Conservation (phyloP, 2,329 filamentous ascomycete species). For the Leptographium lundbergii region DNA sequence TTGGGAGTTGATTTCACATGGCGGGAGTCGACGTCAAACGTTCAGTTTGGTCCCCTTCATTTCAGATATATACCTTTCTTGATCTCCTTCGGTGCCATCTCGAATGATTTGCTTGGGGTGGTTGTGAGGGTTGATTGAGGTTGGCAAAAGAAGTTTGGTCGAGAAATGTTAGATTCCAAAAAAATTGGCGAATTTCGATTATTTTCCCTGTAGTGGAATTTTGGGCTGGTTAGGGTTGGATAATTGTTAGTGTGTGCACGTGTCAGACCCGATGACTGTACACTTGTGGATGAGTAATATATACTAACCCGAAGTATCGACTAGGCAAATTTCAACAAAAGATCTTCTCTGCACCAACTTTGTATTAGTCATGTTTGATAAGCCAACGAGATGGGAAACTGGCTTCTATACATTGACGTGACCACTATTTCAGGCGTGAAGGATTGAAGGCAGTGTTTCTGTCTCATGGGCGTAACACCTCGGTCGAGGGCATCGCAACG, state of each 20-base stretch:
- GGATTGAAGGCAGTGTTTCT: neutral
- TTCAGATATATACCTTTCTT: conserved; percentile 25
- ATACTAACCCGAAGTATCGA: neutral
- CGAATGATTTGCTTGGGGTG: conserved; percentile 14
- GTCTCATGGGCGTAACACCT: neutral
- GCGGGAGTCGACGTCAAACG: neutral
- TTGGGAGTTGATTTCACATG: conserved; percentile 4
- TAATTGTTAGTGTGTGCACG: neutral
- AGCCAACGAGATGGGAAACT: neutral
- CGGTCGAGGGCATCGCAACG: neutral
- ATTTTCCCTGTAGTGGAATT: conserved; percentile 1
- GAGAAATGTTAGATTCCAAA: neutral
- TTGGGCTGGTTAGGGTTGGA: conserved; percentile 2
- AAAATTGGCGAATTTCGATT: neutral
- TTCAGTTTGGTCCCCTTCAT: conserved; percentile 1
- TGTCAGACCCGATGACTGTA: neutral
- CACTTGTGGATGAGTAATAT: neutral
- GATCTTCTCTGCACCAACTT: neutral
- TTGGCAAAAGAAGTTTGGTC: conserved; percentile 5
- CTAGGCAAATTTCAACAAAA: neutral
- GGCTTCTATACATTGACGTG: neutral
- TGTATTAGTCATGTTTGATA: neutral
- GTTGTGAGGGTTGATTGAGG: conserved; percentile 3
- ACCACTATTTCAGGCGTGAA: neutral
- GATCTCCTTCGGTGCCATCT: conserved; percentile 26